These are phyloP conservation scores for Yarrowia hollandica DNA, from an alignment of 805 yeast genomes.

Conservation along the genomic window DNA sequence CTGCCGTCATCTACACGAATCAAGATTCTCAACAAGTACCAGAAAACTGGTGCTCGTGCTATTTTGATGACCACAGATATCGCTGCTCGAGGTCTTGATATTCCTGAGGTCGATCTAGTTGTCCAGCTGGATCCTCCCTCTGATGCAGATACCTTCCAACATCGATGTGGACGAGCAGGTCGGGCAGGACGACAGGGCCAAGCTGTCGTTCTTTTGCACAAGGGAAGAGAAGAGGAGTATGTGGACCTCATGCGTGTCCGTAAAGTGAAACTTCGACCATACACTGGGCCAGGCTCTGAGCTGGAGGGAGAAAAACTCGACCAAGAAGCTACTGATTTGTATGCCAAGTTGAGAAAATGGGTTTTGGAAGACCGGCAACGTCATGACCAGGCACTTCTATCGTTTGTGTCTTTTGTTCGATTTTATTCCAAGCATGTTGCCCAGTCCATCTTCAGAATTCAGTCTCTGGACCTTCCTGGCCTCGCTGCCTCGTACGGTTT, in stretches of 20 bases:
- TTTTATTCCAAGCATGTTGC: slow-evolving; percentile 89
- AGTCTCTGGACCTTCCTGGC: slow-evolving; percentile 67
- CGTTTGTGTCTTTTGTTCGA: slow-evolving; percentile 80
- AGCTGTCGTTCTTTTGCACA: slow-evolving; percentile 70
- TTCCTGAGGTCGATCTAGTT: slow-evolving; percentile 91
- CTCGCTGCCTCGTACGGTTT: slow-evolving; percentile 78
- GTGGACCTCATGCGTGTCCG: slow-evolving; percentile 77
- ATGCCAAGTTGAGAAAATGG: slow-evolving; percentile 50
- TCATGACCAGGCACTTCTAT: slow-evolving; percentile 75
- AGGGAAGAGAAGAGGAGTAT: slow-evolving; percentile 78
- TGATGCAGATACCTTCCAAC: slow-evolving; percentile 87
- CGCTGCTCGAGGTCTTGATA: slow-evolving; percentile 96
- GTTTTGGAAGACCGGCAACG: slow-evolving; percentile 70
- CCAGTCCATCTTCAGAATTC: slow-evolving; percentile 77
- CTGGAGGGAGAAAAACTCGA: slow-evolving; percentile 32
- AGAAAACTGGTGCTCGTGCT: slow-evolving; percentile 50
- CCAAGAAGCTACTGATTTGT: slow-evolving; percentile 20
- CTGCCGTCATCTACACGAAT: slow-evolving; percentile 76
- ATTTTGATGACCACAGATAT: slow-evolving; percentile 91
- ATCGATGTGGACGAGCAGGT: slow-evolving; percentile 94
- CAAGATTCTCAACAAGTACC: slow-evolving; percentile 65
- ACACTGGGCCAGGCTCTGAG: slow-evolving; percentile 34
- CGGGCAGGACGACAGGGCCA: slow-evolving; percentile 83
- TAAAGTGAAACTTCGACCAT: slow-evolving; percentile 53
- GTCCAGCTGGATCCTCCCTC: slow-evolving; percentile 95